Evolutionary conservation across 169 alveolate genomes (phyloP), one percentile per base, ranked within the genome.

Genomic region (Sarcocystis neurona): DNA sequence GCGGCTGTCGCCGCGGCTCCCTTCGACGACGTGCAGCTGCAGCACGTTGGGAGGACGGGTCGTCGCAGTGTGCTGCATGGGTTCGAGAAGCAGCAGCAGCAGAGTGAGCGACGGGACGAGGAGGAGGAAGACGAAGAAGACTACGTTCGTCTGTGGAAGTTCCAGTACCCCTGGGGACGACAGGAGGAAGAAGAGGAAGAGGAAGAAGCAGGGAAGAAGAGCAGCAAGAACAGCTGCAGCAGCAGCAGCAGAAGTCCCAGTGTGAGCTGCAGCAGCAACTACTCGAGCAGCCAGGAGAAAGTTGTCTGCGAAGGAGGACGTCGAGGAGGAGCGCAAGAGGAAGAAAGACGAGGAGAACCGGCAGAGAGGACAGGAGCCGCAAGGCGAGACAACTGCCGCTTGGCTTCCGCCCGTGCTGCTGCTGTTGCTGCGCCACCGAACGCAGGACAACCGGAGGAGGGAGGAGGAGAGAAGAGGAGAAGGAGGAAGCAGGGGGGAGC

Each of bases 11-110:
- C n/a, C n/a, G n/a, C n/a, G n/a, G n/a, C n/a, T n/a, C n/a, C n/a
- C n/a, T n/a, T n/a, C n/a, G n/a, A n/a, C n/a, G n/a, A n/a, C n/a
- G n/a, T n/a, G n/a, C n/a, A n/a, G n/a, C n/a, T n/a, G n/a, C n/a
- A n/a, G n/a, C n/a, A n/a, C n/a, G n/a, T n/a, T n/a, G n/a, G n/a
- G n/a, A n/a, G n/a, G n/a, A n/a, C n/a, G n/a, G n/a, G n/a, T n/a
- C n/a, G n/a, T n/a, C n/a, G n/a, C n/a, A n/a, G n/a, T n/a, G n/a
- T n/a, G n/a, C n/a, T n/a, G n/a, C n/a, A n/a, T n/a, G n/a, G n/a
- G n/a, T n/a, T n/a, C n/a, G 77, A 63, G 32, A 63, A 63, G 32
- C 77, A 63, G 77, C 77, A 63, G 77, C 77, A 27, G 15, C 77
- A 63, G 77, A n/a, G 32, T 12, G 6, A 37, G 30, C 32, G 77